These are phyloP conservation scores for Cinnamomum chago DNA, from an alignment of 164 flowering plant species.

Conservation along the genomic window DNA sequence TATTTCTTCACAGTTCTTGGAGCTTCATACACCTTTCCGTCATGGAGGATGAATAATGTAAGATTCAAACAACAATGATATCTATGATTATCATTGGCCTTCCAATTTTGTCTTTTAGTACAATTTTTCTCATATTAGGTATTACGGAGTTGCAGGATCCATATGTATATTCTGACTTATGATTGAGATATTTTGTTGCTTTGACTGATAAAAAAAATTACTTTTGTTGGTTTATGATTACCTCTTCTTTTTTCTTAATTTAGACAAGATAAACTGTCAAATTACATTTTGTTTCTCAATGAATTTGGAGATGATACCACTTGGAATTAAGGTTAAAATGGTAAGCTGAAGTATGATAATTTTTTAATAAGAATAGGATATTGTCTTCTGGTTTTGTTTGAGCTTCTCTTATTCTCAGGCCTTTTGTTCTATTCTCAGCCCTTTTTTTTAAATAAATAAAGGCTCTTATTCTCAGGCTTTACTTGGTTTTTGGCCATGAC, in stretches of 20 bases:
- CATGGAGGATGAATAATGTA: conserved; percentile 98
- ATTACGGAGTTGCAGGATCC: not conserved
- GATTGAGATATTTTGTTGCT: not conserved
- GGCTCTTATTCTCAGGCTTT: too few species aligned
- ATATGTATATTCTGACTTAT: not conserved
- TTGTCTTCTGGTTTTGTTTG: not conserved
- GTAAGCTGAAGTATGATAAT: not conserved
- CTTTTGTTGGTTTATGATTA: not conserved
- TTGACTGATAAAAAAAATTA: not conserved
- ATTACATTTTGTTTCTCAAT: not conserved
- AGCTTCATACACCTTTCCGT: conserved; percentile 96
- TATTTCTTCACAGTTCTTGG: conserved; percentile 98
- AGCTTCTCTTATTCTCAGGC: too few species aligned
- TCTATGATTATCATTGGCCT: not conserved
- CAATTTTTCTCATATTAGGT: not conserved
- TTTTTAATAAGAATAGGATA: not conserved
- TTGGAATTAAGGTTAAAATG: not conserved
- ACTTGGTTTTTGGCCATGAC: too few species aligned
- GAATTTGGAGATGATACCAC: not conserved
- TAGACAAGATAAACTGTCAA: not conserved
- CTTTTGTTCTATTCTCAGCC: too few species aligned
- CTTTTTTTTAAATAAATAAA: too few species aligned
- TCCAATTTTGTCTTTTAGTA: not conserved
- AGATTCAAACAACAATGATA: conserved; percentile 16
- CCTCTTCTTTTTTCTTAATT: not conserved